Conservation (phyloP, 2,329 filamentous ascomycete species). For the Ophiostoma tasmaniense region DNA sequence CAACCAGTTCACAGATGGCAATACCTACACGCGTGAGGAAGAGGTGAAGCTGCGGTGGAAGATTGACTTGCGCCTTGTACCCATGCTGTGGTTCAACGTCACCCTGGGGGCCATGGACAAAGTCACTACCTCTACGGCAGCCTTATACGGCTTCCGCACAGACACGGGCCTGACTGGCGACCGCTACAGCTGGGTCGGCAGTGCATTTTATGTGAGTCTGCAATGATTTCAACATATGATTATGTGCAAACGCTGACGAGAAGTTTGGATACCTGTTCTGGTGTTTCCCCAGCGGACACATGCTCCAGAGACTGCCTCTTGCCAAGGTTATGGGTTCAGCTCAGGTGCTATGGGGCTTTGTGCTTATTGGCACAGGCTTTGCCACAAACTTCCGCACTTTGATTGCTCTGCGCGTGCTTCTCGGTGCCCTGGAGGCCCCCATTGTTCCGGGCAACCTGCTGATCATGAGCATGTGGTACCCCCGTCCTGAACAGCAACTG, state of each 20-base stretch:
- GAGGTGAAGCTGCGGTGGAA: slow-evolving; percentile 22
- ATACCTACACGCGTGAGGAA: slow-evolving; percentile 6
- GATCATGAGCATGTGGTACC: slow-evolving; percentile 59
- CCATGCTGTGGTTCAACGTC: slow-evolving; percentile 30
- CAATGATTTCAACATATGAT: too few species aligned
- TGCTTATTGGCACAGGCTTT: slow-evolving; percentile 43
- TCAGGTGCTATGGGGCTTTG: slow-evolving; percentile 48
- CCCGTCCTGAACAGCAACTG: slow-evolving; percentile 54
- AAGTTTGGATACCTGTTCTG: slow-evolving; percentile 35
- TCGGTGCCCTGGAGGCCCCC: slow-evolving; percentile 56
- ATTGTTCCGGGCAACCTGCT: slow-evolving; percentile 47
- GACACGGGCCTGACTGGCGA: slow-evolving; percentile 35
- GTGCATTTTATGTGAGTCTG: slow-evolving; percentile 43
- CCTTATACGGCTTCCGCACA: slow-evolving; percentile 33
- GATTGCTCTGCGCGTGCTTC: slow-evolving; percentile 47
- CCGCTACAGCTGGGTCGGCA: slow-evolving; percentile 36
- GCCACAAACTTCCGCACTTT: slow-evolving; percentile 49
- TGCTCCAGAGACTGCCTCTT: slow-evolving; percentile 28
- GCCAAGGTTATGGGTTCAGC: slow-evolving; percentile 33
- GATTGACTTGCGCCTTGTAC: slow-evolving; percentile 37
- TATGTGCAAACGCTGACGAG: too few species aligned
- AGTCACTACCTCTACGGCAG: slow-evolving; percentile 26
- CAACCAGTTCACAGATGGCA: slow-evolving; percentile 8
- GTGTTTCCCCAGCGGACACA: slow-evolving; percentile 26
- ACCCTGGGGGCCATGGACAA: slow-evolving; percentile 19